These are phyloP conservation scores for Penicillium verhagenii DNA, from an alignment of 495 filamentous ascomycete species.

Conservation along the genomic window DNA sequence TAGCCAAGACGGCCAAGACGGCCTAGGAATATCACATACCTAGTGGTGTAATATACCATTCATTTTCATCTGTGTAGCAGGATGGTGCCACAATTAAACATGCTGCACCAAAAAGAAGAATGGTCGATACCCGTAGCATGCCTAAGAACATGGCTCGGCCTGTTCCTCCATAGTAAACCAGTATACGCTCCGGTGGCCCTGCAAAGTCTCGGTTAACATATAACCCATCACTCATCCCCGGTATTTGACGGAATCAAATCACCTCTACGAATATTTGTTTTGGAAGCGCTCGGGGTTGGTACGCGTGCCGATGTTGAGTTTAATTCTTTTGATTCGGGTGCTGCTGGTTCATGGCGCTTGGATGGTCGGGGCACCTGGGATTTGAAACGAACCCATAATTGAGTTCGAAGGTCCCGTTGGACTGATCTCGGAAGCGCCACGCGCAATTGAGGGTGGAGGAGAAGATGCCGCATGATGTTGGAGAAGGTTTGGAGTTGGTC, in stretches of 20 bases:
- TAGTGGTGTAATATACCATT: slow-evolving; percentile 42
- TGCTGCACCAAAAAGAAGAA: slow-evolving; percentile 68
- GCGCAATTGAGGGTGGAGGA: slow-evolving; percentile 38
- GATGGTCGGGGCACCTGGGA: slow-evolving; percentile 26
- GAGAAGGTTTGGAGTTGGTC: slow-evolving; percentile 7
- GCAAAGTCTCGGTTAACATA: slow-evolving; percentile 4
- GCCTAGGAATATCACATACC: slow-evolving; percentile 38
- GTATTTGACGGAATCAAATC: no score
- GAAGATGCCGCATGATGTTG: slow-evolving; percentile 30
- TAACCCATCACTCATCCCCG: neutral
- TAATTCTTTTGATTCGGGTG: slow-evolving; percentile 23
- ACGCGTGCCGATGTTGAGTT: slow-evolving; percentile 8
- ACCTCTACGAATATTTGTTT: slow-evolving; percentile 34
- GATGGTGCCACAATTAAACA: slow-evolving; percentile 58
- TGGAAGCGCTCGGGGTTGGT: slow-evolving; percentile 19
- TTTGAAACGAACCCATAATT: slow-evolving; percentile 33
- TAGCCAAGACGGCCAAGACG: neutral
- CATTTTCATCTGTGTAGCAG: slow-evolving; percentile 50
- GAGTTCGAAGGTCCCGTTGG: slow-evolving; percentile 29
- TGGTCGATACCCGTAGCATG: slow-evolving; percentile 64
- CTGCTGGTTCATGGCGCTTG: slow-evolving; percentile 23
- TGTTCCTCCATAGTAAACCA: slow-evolving; percentile 73
- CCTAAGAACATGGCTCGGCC: slow-evolving; percentile 64
- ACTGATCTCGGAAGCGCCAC: slow-evolving; percentile 22
- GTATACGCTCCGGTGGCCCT: slow-evolving; percentile 55